Evolutionary conservation across 768 basidiomycete genomes (phyloP), one percentile per base, ranked within the genome.

Genomic region (Tylopilus balloui): DNA sequence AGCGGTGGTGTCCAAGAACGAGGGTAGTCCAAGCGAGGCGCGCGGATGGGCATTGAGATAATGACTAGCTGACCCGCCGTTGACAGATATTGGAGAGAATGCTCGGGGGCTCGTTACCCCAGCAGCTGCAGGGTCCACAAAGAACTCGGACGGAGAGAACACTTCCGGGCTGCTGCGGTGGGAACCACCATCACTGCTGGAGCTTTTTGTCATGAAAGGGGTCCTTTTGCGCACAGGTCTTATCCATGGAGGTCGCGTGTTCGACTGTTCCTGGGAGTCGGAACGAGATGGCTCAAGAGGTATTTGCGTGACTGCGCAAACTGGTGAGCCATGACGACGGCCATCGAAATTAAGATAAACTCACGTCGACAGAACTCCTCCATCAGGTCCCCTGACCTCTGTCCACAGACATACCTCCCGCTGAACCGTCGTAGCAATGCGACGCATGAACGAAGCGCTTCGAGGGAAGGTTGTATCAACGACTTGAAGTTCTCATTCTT

Each of bases 341-440:
- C 13, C 19, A 42, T 29, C 34, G 25, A 24, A 21, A 8, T 25
- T 15, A 19, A 47, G 35, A 52, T 45, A n/a, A 14, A 73, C 73
- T 67, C 54, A 86, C 91, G 69, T 65, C 92, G 82, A 71, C 93
- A 95, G 66, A 94, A 93, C 66, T 95, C 93, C 63, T 95, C 92
- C 78, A 96, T 86, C 36, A 95, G 77, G 68, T 95, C 93, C 24
- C 92, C 91, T 39, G 88, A 91, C 44, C 93, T 75, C 36, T 92
- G 79, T 2, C 92, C 92, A 63, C 93, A 95, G 19, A 95, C 81
- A 70, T 96, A 96, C 39, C 92, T 79, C 53, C 88, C 89, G 56
- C 90, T 92, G 69, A 96, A 96, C 29, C 91, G 77, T 48, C 90
- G 73, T 50, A 95, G 69, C n/a, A 96, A 74, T 4, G 86, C 86